Base-by-base conservation (phyloP, 805 yeast genomes). In the Maudiozyma pseudohumilis region DNA sequence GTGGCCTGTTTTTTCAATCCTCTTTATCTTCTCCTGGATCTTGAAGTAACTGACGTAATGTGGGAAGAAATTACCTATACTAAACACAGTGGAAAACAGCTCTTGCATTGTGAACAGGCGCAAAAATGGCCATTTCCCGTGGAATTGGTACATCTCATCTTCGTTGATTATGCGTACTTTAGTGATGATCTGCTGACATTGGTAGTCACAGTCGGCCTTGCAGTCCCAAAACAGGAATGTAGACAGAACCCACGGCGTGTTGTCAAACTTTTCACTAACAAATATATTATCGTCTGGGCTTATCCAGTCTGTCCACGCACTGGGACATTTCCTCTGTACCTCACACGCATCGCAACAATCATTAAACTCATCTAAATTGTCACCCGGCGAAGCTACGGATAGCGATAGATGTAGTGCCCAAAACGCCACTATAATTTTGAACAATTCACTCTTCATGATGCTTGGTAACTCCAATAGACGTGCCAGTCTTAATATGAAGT, bases 91-190 rank as follows among this genome's bases (percentile, higher is more conserved):
- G 11, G 94, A 80, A 18, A 79, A 83, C 0, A 86, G 63, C 55
- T 92, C 98, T 58, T 92, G 98, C 10, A 81, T 64, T 0, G 94
- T 94, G n/a, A 70, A 60, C 0, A 82, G 53, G 35, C 98, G 68
- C 13, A 66, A 44, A 52, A 92, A 92, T 2, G 97, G 97, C 98
- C 98, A 92, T 63, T 92, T 92, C 0, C 98, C 98, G 59, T 92
- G 96, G 61, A 85, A 92, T 57, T 92, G 98, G 29, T 70, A 69
- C 0, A 85, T 63, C 39, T 75, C 78, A 41, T 70, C 67, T n/a
- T 69, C 66, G 2, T 60, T 45, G 0, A 40, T 46, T 12, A 63
- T 59, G 17, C 95, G 65, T 27, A 71, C 63, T 2, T 53, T 50
- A 0, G 95, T 87, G 32, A 89, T 65, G 7, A 74, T 55, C 39